These are phyloP conservation scores for Myrmaecium sp. DNA, from an alignment of 2,329 filamentous ascomycete genomes.

Conservation along the genomic window DNA sequence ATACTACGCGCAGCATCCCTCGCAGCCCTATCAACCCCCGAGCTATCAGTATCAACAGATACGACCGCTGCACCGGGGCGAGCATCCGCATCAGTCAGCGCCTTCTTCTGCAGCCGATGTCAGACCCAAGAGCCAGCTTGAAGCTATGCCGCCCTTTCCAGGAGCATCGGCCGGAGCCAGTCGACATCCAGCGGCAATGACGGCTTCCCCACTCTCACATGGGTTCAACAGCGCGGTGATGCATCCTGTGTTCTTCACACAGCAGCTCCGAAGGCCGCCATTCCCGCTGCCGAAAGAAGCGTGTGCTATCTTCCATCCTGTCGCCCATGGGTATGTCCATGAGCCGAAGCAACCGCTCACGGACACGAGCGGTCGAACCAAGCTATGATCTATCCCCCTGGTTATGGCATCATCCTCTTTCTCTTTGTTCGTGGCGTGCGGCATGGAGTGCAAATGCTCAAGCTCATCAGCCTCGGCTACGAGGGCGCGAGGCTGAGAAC, in stretches of 20 bases:
- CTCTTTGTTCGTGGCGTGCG: not conserved
- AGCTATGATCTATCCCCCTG: not conserved
- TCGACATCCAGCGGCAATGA: constrained; percentile 2
- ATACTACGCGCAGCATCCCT: not conserved
- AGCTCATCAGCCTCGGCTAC: not conserved
- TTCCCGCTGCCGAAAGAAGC: constrained; percentile 21
- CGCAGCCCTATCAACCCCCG: constrained; percentile 1
- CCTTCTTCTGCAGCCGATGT: constrained; percentile 6
- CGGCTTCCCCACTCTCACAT: constrained; percentile 4
- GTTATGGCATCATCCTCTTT: not conserved
- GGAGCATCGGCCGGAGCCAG: constrained; percentile 6
- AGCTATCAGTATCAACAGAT: constrained; percentile 2
- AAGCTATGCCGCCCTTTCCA: constrained; percentile 28
- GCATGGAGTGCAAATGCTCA: not conserved
- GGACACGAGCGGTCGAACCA: not conserved
- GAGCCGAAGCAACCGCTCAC: too few relatives aligned
- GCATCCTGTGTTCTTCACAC: constrained; percentile 65
- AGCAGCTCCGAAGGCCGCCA: constrained; percentile 40
- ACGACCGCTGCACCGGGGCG: constrained; percentile 1
- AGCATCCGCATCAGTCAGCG: constrained; percentile 10
- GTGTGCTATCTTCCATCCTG: constrained; percentile 23
- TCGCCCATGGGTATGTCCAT: constrained; percentile 28
- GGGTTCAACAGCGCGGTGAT: constrained; percentile 40
- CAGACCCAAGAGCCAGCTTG: constrained; percentile 21
- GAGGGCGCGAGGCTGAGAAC: too few relatives aligned